Evolutionary conservation across 768 basidiomycete genomes (phyloP), one percentile per base, ranked within the genome.

Genomic region (Collybia mongolica): DNA sequence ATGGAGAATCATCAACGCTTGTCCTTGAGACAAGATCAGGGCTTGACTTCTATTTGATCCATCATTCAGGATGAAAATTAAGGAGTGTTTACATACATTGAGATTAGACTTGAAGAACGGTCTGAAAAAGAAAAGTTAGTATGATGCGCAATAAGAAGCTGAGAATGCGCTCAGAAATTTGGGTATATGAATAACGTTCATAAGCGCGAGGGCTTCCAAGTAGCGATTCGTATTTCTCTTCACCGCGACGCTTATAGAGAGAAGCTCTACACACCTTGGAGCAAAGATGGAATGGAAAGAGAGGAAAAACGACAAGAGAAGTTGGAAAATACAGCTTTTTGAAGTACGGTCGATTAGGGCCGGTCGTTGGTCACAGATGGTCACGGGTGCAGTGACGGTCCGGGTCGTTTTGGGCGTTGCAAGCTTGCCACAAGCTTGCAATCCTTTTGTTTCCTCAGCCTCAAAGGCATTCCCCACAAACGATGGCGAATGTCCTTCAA

Each of bases 31-130:
- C 79, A 68, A 72, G 74, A 67, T 91, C 83, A 85, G 89, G 73
- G 88, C 89, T 92, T 91, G 89, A 91, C 89, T 90, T 87, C 88
- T 91, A 80, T 82, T 75, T 82, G 64, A 77, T 82, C 75, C 55
- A 89, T 86, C 89, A 82, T 70, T 52, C 58, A 49, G 49, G 50
- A 26, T n/a, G 20, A 37, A 11, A 43, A 44, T 49, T 45, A 52
- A 54, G 42, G 29, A 36, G 39, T 17, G 66, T 70, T 71, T 63
- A 72, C 71, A 53, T 52, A 44, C 39, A 51, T 41, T 8, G 22
- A 1, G 19, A 15, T 23, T 12, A 47, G 43, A 22, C 41, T 35
- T 35, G 41, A 24, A 15, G 29, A 18, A n/a, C n/a, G 26, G 40
- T 35, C 46, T 41, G 38, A 43, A 44, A 55, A 54, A 53, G 54